Evolutionary conservation across 768 basidiomycete species (phyloP).

Genomic region (Boletales sp.): DNA sequence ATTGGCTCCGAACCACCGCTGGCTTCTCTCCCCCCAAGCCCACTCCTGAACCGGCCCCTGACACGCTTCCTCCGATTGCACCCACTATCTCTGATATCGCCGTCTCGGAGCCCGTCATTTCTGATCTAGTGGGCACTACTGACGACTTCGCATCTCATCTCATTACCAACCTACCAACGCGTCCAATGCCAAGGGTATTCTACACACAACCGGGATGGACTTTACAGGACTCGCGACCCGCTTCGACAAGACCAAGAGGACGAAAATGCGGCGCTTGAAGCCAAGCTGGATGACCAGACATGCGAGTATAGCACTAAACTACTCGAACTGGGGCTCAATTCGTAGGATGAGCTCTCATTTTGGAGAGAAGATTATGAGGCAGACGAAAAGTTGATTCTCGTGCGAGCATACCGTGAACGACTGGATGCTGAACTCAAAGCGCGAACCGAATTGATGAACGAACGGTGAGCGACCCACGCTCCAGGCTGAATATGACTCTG

Average conservation of each 20-base stretch:
- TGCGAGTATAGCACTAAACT: slow-evolving; percentile 79
- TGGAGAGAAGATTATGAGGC: slow-evolving; percentile 45
- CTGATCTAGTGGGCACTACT: slow-evolving; percentile 88
- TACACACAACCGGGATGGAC: slow-evolving; percentile 79
- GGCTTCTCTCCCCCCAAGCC: slow-evolving; percentile 37
- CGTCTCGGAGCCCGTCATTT: slow-evolving; percentile 85
- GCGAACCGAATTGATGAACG: slow-evolving; percentile 91
- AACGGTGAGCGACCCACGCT: slow-evolving; percentile 56
- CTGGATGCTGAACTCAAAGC: slow-evolving; percentile 80
- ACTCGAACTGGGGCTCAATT: slow-evolving; percentile 79
- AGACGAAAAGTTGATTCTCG: slow-evolving; percentile 67
- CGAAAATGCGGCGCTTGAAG: slow-evolving; percentile 65
- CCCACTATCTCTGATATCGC: slow-evolving; percentile 71
- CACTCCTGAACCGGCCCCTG: slow-evolving; percentile 33
- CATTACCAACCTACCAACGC: slow-evolving; percentile 67
- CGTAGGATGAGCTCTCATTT: slow-evolving; percentile 76
- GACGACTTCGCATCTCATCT: slow-evolving; percentile 86
- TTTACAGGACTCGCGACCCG: slow-evolving; percentile 72
- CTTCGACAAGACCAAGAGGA: slow-evolving; percentile 79
- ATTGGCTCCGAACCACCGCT: slow-evolving; percentile 90
- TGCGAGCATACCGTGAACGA: slow-evolving; percentile 80
- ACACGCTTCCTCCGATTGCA: slow-evolving; percentile 71
- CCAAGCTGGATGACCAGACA: slow-evolving; percentile 75
- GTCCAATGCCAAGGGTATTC: slow-evolving; percentile 65
- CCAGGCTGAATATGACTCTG: background rate